Evolutionary conservation across 257 asterid genomes (phyloP).

Genomic region (Misopates orontium): DNA sequence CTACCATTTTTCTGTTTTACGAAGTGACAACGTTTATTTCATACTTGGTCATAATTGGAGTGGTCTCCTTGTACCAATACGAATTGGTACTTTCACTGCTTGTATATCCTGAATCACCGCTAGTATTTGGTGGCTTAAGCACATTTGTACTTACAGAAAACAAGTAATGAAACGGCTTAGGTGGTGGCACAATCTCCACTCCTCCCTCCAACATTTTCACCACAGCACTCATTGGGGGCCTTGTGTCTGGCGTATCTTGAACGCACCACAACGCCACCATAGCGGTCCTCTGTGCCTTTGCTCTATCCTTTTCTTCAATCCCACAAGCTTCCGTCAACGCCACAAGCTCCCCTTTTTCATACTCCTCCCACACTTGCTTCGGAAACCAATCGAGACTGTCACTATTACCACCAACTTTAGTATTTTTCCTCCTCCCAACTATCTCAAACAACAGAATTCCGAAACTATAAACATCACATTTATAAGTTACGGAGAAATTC

Average conservation of each 20-base stretch:
- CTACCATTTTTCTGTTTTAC: not conserved
- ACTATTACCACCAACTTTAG: slow-evolving; percentile 13
- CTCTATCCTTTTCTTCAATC: slow-evolving; percentile 31
- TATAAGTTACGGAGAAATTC: slow-evolving; percentile 38
- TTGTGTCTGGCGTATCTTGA: slow-evolving; percentile 26
- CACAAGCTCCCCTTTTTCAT: slow-evolving; percentile 33
- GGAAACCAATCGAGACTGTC: slow-evolving; percentile 45
- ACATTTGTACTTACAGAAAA: slow-evolving; percentile 30
- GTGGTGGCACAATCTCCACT: slow-evolving; percentile 40
- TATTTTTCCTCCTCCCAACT: slow-evolving; percentile 39
- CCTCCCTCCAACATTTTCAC: slow-evolving; percentile 51
- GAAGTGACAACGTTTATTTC: slow-evolving; percentile 33
- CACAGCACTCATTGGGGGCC: slow-evolving; percentile 35
- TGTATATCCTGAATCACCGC: slow-evolving; percentile 25
- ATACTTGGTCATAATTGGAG: slow-evolving; percentile 40
- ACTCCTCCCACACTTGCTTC: slow-evolving; percentile 37
- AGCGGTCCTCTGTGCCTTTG: slow-evolving; percentile 26
- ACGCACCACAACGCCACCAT: slow-evolving; percentile 36
- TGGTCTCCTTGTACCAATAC: slow-evolving; percentile 42
- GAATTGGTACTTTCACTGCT: slow-evolving; percentile 32
- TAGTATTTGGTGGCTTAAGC: slow-evolving; percentile 26
- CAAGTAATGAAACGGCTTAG: slow-evolving; percentile 39
- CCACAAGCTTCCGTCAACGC: slow-evolving; percentile 24
- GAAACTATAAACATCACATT: slow-evolving; percentile 44
- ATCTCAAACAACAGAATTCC: slow-evolving; percentile 43